These are phyloP conservation scores for Saksenaea vasiformis DNA, from an alignment of 371 early-diverging fungal species.

Conservation along the genomic window DNA sequence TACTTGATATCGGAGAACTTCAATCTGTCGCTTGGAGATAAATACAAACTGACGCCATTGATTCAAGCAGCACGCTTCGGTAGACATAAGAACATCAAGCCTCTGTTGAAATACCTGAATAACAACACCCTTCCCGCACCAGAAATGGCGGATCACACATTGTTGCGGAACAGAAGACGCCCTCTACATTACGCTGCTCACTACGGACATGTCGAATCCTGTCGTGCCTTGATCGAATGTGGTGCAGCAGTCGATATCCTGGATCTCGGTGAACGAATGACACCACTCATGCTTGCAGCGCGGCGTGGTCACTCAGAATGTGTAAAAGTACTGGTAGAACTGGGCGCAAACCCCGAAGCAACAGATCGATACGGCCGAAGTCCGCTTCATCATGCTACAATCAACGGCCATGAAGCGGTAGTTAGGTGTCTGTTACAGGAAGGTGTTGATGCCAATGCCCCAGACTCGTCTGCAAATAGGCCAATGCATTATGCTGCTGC, in stretches of 20 bases:
- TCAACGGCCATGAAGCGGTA: constrained; percentile 49
- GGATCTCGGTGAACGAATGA: constrained; percentile 44
- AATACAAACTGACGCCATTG: constrained; percentile 50
- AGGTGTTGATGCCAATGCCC: constrained; percentile 50
- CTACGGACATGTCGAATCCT: constrained; percentile 51
- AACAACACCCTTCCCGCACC: constrained; percentile 23
- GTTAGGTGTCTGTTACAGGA: constrained; percentile 37
- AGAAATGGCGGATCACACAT: constrained; percentile 40
- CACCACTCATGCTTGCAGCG: constrained; percentile 53
- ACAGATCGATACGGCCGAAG: constrained; percentile 51
- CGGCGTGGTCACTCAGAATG: constrained; percentile 51
- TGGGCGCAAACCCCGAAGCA: constrained; percentile 48
- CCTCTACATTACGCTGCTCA: constrained; percentile 62
- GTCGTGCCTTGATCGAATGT: constrained; percentile 41
- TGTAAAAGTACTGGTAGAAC: constrained; percentile 46
- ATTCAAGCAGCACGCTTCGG: constrained; percentile 61
- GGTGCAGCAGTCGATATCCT: constrained; percentile 46
- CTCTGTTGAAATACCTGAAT: constrained; percentile 32
- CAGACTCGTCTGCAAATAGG: constrained; percentile 54
- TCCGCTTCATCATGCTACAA: constrained; percentile 53
- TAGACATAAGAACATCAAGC: constrained; percentile 33
- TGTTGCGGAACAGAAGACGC: constrained; percentile 44
- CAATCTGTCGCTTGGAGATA: constrained; percentile 38
- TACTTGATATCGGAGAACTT: constrained; percentile 43
- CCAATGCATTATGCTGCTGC: constrained; percentile 62